Evolutionary conservation across 106 monocot genomes (phyloP).

Genomic region (Acanthochlamys bracteata): DNA sequence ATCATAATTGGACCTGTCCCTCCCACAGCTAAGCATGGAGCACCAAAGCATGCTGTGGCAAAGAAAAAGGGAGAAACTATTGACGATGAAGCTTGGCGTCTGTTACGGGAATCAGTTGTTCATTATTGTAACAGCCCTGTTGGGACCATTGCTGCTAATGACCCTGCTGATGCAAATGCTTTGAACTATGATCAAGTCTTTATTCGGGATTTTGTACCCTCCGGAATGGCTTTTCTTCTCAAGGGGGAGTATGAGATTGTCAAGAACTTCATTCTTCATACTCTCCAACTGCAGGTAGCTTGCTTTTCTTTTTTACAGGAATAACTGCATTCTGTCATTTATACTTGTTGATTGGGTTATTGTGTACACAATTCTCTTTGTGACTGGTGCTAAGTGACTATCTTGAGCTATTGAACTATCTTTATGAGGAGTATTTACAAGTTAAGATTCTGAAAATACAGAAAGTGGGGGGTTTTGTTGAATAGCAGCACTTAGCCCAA

Average conservation of each 20-base stretch:
- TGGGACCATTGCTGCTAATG: conserved; percentile 94
- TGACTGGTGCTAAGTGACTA: too few relatives aligned
- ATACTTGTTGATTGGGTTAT: neutral
- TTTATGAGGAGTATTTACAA: too few relatives aligned
- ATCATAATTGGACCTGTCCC: neutral
- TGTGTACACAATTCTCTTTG: neutral
- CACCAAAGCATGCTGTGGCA: conserved; percentile 11
- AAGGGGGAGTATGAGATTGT: conserved; percentile 97
- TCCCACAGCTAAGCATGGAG: conserved; percentile 5
- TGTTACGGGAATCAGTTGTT: conserved; percentile 71
- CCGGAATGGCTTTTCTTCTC: conserved; percentile 92
- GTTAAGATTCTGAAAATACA: too few relatives aligned
- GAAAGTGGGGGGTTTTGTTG: too few relatives aligned
- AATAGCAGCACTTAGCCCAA: too few relatives aligned
- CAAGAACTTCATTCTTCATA: conserved; percentile 96
- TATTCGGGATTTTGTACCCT: conserved; percentile 96
- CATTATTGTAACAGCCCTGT: conserved; percentile 83
- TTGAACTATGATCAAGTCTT: conserved; percentile 97
- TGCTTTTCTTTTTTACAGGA: neutral
- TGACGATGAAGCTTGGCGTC: conserved; percentile 86
- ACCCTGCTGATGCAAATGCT: conserved; percentile 63
- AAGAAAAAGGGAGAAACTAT: conserved; percentile 33
- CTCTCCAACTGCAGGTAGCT: conserved; percentile 85
- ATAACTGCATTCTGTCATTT: neutral
- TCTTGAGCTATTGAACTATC: too few relatives aligned